phyloP scores from a whole-genome alignment of 148 eudicot species.

The Camellia granthamiana region DNA sequence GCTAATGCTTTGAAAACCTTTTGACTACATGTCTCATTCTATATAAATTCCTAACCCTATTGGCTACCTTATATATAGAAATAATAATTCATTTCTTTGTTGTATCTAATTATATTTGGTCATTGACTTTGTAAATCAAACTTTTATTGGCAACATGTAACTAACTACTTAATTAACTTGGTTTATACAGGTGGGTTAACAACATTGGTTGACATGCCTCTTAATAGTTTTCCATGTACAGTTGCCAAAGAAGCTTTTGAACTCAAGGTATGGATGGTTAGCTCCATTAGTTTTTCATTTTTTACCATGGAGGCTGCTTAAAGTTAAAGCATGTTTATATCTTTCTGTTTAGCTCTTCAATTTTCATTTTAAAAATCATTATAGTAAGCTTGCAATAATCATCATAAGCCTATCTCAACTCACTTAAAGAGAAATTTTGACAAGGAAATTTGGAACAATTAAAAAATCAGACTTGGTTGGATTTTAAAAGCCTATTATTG shows the following conservation, averaged over 20 bases:
- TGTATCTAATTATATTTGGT: background rate
- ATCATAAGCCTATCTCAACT: no score
- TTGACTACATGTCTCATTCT: background rate
- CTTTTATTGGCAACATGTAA: background rate
- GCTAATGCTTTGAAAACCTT: background rate
- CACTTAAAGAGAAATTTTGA: no score
- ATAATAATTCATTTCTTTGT: background rate
- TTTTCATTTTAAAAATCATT: background rate
- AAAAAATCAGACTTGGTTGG: no score
- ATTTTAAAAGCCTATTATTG: background rate
- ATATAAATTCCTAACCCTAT: no score
- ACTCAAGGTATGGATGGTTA: slow-evolving; percentile 59
- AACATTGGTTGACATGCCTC: slow-evolving; percentile 95
- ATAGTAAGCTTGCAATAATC: no score
- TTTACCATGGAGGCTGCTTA: slow-evolving; percentile 51
- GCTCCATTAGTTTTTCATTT: background rate
- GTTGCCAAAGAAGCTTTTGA: slow-evolving; percentile 74
- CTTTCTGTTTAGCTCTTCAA: slow-evolving; percentile 1
- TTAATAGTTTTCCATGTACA: slow-evolving; percentile 85
- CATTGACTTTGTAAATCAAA: background rate
- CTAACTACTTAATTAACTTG: background rate
- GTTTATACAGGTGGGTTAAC: slow-evolving; percentile 77
- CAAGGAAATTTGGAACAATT: slow-evolving; percentile 50
- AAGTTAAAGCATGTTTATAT: slow-evolving; percentile 17
- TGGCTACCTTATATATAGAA: no score